A percentile compares a stretch with the other conserved stretches of the same genome.
These are phyloP conservation scores for Boletus huronensis DNA, from an alignment of 768 basidiomycete genomes.

Conservation along the genomic window DNA sequence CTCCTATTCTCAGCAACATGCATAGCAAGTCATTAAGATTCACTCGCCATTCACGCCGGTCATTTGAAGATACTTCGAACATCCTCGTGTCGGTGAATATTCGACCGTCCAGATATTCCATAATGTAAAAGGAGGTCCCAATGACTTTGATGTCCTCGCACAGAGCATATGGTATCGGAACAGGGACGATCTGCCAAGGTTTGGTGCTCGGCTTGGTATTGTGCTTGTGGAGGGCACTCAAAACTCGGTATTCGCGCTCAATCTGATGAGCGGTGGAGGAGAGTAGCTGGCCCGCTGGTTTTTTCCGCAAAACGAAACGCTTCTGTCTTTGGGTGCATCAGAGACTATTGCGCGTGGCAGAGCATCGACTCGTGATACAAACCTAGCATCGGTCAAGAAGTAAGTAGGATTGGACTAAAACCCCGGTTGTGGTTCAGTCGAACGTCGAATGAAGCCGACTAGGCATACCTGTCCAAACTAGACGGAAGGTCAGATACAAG, in stretches of 20 bases:
- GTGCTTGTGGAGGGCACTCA: slow-evolving; percentile 71
- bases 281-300: slow-evolving; percentile 83
- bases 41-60: slow-evolving; percentile 69
- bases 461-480: slow-evolving; percentile 82
- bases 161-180: slow-evolving; percentile 79
- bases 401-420: slow-evolving; percentile 93
- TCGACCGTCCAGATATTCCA: slow-evolving; percentile 93
- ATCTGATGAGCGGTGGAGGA: slow-evolving; percentile 93
- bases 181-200: slow-evolving; percentile 60
- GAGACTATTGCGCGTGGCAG: slow-evolving; percentile 1
- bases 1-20: not conserved
- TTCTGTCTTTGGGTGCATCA: slow-evolving; percentile 36
- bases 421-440: not conserved
- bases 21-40: not conserved
- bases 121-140: slow-evolving; percentile 92
- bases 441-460: not conserved
- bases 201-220: slow-evolving; percentile 55
- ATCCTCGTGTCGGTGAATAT: slow-evolving; percentile 87
- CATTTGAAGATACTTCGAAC: slow-evolving; percentile 59
- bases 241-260: slow-evolving; percentile 86
- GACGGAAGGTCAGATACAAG: slow-evolving; percentile 1
- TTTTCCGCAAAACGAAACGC: slow-evolving; percentile 87
- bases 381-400: slow-evolving; percentile 79
- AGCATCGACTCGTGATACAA: slow-evolving; percentile 22
- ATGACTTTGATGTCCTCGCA: slow-evolving; percentile 77